phyloP scores from a whole-genome alignment of 1,139 yeast species.

The Wickerhamomyces sp. region DNA sequence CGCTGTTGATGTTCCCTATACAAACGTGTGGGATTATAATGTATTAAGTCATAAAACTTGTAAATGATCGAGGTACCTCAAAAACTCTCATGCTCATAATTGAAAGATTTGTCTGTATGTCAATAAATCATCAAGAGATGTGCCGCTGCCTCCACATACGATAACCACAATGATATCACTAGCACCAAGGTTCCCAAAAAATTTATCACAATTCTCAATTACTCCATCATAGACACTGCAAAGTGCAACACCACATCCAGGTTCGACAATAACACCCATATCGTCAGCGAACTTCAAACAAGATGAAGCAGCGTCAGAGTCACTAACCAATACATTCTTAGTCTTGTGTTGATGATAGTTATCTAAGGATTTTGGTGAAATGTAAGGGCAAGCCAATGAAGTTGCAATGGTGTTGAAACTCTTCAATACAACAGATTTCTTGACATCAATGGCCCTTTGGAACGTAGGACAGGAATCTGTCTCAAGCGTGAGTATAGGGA shows the following conservation, averaged over 20 bases:
- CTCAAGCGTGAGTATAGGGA: conserved; percentile 53
- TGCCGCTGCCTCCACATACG: conserved; percentile 63
- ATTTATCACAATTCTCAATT: conserved; percentile 32
- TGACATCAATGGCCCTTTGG: conserved; percentile 39
- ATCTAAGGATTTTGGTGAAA: conserved; percentile 43
- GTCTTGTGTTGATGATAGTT: conserved; percentile 38
- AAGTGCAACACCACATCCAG: conserved; percentile 73
- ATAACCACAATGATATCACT: conserved; percentile 53
- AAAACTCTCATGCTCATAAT: neutral
- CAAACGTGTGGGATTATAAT: neutral
- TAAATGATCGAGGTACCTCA: neutral
- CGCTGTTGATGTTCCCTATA: too few relatives aligned
- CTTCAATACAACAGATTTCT: conserved; percentile 39
- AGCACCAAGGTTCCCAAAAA: conserved; percentile 29
- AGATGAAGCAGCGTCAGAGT: conserved; percentile 49
- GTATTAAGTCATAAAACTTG: neutral
- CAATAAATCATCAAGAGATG: conserved; percentile 30
- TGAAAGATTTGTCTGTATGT: conserved; percentile 13
- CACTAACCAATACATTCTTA: conserved; percentile 44
- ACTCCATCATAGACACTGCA: conserved; percentile 43
- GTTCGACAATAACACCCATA: conserved; percentile 53
- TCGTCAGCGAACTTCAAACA: conserved; percentile 45
- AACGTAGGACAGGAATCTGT: conserved; percentile 59
- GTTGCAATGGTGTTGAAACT: conserved; percentile 54
- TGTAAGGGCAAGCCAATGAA: conserved; percentile 55